These are phyloP conservation scores for Rosa persica DNA, from an alignment of 306 rosid genomes.

Conservation along the genomic window DNA sequence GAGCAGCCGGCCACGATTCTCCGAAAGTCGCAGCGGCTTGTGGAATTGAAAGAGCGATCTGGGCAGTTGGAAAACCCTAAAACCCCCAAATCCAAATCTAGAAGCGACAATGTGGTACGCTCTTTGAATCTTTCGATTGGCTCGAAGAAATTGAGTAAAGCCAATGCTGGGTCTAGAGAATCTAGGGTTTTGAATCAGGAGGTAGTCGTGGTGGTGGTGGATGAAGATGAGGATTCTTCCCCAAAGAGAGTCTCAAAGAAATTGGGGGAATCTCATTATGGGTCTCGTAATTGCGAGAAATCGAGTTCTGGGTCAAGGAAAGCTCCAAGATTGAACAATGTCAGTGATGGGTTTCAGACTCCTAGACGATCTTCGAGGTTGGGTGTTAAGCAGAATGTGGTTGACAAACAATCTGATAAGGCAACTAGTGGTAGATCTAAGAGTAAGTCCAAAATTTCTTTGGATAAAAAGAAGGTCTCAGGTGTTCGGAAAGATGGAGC, in stretches of 20 bases:
- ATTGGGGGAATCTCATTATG: conserved; percentile 1
- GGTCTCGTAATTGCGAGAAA: not conserved
- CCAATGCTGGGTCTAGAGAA: conserved; percentile 23
- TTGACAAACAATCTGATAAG: not conserved
- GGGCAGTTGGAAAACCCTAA: conserved; percentile 12
- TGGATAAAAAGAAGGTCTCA: conserved; percentile 7
- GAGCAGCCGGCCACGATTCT: not conserved
- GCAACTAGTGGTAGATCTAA: not conserved
- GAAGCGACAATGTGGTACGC: conserved; percentile 8
- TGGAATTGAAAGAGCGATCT: not conserved
- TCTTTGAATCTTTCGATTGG: conserved; percentile 1
- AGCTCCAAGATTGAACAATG: conserved; percentile 13
- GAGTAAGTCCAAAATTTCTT: not conserved
- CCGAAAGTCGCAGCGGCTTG: conserved; percentile 15
- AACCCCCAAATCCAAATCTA: conserved; percentile 15
- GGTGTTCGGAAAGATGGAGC: conserved; percentile 16
- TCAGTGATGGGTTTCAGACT: conserved; percentile 15
- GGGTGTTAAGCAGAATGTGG: conserved; percentile 2
- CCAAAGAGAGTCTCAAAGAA: conserved; percentile 16
- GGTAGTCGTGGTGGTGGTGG: not conserved
- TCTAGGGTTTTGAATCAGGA: conserved; percentile 33
- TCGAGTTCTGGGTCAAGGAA: conserved; percentile 19
- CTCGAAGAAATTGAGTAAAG: conserved; percentile 7
- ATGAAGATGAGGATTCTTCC: not conserved
- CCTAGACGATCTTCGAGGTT: conserved; percentile 32